Evolutionary conservation across 2,329 filamentous ascomycete genomes (phyloP).

Genomic region (Fusarium brevicatenulatum): DNA sequence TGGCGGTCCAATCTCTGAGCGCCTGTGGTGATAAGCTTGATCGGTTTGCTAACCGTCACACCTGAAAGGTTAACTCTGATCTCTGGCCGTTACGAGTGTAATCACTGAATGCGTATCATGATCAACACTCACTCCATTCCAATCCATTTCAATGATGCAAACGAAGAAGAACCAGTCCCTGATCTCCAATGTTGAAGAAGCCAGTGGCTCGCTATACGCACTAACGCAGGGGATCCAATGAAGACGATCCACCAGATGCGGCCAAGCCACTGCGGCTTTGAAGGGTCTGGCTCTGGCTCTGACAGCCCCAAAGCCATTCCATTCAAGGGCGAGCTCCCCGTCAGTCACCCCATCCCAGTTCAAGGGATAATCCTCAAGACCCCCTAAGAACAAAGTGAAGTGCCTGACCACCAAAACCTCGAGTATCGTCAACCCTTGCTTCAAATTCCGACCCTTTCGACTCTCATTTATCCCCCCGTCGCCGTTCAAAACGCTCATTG

Average conservation of each 20-base stretch:
- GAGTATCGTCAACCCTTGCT: constrained; percentile 35
- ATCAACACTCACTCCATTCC: not conserved
- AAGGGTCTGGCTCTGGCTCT: constrained; percentile 23
- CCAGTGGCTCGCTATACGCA: constrained; percentile 8
- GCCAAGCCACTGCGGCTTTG: constrained; percentile 36
- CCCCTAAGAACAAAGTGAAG: constrained; percentile 29
- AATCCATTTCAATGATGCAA: not conserved
- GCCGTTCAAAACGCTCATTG: not conserved
- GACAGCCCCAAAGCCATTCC: not conserved
- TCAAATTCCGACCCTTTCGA: constrained; percentile 6
- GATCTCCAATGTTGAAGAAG: constrained; percentile 15
- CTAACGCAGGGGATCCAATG: constrained; percentile 18
- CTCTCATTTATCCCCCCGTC: constrained; percentile 17
- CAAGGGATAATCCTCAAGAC: constrained; percentile 32
- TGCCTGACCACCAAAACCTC: not conserved
- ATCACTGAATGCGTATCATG: not conserved
- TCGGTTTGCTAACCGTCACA: not conserved
- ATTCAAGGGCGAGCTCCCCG: constrained; percentile 23
- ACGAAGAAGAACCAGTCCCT: not conserved
- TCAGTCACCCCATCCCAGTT: constrained; percentile 30
- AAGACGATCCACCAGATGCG: constrained; percentile 19
- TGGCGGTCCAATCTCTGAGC: not conserved
- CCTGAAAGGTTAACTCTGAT: not conserved
- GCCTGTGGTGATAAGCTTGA: not conserved
- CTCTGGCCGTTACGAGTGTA: not conserved